A percentile compares a stretch with the other conserved stretches of the same genome.
Evolutionary conservation across 2,329 filamentous ascomycete species (phyloP).

Genomic region (Trichoderma sp.): DNA sequence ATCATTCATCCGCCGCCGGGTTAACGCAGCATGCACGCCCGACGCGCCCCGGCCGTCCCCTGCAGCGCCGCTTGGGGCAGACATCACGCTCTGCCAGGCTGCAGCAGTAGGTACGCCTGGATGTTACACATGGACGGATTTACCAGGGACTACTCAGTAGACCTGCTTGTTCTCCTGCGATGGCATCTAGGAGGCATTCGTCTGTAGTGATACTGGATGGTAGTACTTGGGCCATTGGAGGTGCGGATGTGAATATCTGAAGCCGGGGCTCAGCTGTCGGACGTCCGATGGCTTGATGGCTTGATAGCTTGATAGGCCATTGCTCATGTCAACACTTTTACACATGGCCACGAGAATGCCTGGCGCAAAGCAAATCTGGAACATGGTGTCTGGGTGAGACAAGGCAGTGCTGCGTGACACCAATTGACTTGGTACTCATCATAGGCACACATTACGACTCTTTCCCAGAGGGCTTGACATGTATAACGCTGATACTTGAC

Average conservation of each 20-base stretch:
- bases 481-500: not conserved
- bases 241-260: not conserved
- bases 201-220: not conserved
- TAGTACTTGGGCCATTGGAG: not conserved
- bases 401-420: not conserved
- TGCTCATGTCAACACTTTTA: not conserved
- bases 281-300: constrained; percentile 3
- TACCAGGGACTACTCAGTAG: not conserved
- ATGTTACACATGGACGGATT: not conserved
- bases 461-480: not conserved
- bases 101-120: not conserved
- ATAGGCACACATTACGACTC: not conserved
- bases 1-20: not conserved
- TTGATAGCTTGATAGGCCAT: not conserved
- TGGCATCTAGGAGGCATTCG: not conserved
- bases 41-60: constrained; percentile 7
- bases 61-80: constrained; percentile 19
- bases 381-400: constrained; percentile 10
- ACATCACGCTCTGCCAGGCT: constrained; percentile 14
- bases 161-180: not conserved
- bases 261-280: constrained; percentile 2
- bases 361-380: not conserved
- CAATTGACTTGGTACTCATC: not conserved
- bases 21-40: constrained; percentile 12
- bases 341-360: constrained; percentile 1